Evolutionary conservation across 257 asterid genomes (phyloP), one percentile per base, ranked within the genome.

Genomic region (Solanum pennellii): DNA sequence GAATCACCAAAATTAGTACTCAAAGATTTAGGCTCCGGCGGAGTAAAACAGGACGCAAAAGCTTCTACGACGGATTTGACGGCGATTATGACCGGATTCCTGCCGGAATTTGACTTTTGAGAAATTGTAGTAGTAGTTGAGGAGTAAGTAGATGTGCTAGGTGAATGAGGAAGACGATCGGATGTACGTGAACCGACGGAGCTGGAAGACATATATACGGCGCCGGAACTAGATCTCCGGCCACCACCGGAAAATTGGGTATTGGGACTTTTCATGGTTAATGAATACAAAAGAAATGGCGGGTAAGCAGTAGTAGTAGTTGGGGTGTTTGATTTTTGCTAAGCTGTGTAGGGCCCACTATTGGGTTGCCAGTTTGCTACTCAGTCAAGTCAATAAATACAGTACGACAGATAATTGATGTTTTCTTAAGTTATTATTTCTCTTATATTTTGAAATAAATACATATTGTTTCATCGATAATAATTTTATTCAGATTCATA

Each of bases 31-130:
- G 92, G 89, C 20, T 91, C 94, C 1, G 98, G 97, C 0, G 97
- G 96, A n/a, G 95, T 86, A 86, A 96, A 94, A 72, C 99, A 96
- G 23, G 93, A 83, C 12, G 89, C 79, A 82, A 96, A 91, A 83
- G 92, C 94, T 45, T 90, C 95, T 27, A 92, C 91, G 86, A 96
- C 49, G 21, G 94, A 90, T 72, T 93, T 93, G 66, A 92, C 94
- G 62, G 92, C 94, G 91, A 69, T 62, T 88, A 74, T 88, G 89
- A 90, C 89, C 33, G 89, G 85, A 52, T 88, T 90, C 59, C 56
- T 72, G 37, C 92, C 60, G 76, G 92, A 59, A 84, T 91, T 89
- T 62, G 97, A 89, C 88, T 69, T 90, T 82, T 86, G 90, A 75
- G 94, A 88, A 75, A 92, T 83, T 33, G 92, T 62, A 87, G 97